A percentile compares a stretch with the other conserved stretches of the same genome.
Conservation (phyloP, 495 filamentous ascomycete species). For the Mytilinidion resinicola region DNA sequence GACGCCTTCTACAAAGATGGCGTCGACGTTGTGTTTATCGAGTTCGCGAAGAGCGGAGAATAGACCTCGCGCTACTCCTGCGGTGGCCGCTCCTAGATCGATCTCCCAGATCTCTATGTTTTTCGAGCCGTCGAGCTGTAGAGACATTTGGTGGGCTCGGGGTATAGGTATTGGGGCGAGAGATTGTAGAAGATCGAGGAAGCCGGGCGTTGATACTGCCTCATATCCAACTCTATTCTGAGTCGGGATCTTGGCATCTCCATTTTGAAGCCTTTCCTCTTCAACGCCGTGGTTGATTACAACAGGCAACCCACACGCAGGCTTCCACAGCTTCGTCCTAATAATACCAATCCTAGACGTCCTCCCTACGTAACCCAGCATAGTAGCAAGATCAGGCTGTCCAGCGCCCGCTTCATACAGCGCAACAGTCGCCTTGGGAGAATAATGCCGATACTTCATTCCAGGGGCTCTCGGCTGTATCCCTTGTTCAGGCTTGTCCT, state of each 20-base stretch:
- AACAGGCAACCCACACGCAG: conserved; percentile 6
- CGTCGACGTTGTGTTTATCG: conserved; percentile 68
- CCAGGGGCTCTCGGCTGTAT: conserved; percentile 73
- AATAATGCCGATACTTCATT: conserved; percentile 99
- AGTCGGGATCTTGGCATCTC: too few relatives aligned
- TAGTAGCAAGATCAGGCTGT: conserved; percentile 30
- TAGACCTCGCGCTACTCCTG: conserved; percentile 71
- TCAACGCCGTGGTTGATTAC: background rate
- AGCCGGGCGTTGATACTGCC: background rate
- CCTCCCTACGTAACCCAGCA: conserved; percentile 24
- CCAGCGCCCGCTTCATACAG: conserved; percentile 59
- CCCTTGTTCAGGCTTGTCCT: conserved; percentile 53
- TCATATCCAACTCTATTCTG: too few relatives aligned
- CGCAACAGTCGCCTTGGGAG: conserved; percentile 79
- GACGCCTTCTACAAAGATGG: conserved; percentile 90
- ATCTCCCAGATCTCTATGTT: conserved; percentile 42
- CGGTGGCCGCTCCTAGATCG: conserved; percentile 58
- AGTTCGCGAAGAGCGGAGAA: conserved; percentile 84
- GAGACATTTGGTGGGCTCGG: conserved; percentile 5
- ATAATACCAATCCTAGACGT: conserved; percentile 35
- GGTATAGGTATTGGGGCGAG: conserved; percentile 17
- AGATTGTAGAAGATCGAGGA: conserved; percentile 18
- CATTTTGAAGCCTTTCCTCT: too few relatives aligned
- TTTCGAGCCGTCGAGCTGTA: background rate
- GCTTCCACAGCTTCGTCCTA: conserved; percentile 34